phyloP scores from a whole-genome alignment of 441 rosid species.

The Gossypium davidsonii region DNA sequence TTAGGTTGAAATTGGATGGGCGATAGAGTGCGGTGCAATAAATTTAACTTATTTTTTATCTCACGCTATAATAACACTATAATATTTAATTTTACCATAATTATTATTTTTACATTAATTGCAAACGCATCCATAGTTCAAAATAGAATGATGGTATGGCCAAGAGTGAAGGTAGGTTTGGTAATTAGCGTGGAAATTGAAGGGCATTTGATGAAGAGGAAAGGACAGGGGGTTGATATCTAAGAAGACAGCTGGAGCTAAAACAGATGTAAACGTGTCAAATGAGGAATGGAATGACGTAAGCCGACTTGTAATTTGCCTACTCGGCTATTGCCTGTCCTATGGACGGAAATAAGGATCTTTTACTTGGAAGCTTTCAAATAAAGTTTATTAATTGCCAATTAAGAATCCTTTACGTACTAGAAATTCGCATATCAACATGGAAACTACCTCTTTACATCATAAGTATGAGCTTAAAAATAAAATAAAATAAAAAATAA shows the following conservation, averaged over 20 bases:
- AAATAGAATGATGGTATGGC: neutral
- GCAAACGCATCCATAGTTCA: no score
- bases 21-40: accelerated
- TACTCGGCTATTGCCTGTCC: neutral
- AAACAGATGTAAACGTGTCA: slow-evolving; percentile 11
- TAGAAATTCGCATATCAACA: no score
- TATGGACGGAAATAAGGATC: neutral
- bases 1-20: no score
- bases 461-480: no score
- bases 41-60: no score
- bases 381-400: neutral
- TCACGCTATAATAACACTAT: no score
- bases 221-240: neutral
- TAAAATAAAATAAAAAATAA: no score
- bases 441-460: no score
- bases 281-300: slow-evolving; percentile 14
- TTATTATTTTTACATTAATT: no score
- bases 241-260: slow-evolving; percentile 15
- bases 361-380: neutral
- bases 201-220: neutral
- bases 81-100: accelerated
- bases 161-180: neutral
- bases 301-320: neutral
- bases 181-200: neutral
- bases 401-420: neutral